phyloP scores from a whole-genome alignment of 345 rosid genomes.

The Populus ilicifolia region DNA sequence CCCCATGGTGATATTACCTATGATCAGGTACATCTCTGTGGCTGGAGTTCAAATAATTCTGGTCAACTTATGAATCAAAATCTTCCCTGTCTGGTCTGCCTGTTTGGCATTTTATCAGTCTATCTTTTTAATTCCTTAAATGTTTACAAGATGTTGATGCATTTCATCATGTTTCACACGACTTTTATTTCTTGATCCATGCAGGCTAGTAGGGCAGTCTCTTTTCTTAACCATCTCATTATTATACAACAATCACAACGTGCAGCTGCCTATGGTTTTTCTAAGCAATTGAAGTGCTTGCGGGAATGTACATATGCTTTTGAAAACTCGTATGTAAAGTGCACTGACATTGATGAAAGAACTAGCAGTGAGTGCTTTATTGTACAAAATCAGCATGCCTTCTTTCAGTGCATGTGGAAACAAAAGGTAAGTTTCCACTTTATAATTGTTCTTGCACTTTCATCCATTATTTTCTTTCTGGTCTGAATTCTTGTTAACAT shows the following conservation, averaged over 20 bases:
- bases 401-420: constrained; percentile 60
- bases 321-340: constrained; percentile 36
- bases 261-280: constrained; percentile 51
- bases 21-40: constrained; percentile 62
- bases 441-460: background rate
- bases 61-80: background rate
- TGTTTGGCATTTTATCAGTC: no score
- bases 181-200: constrained; percentile 14
- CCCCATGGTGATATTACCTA: constrained; percentile 65
- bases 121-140: no score
- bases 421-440: constrained; percentile 59
- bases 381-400: constrained; percentile 47
- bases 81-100: background rate
- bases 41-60: background rate
- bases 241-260: constrained; percentile 72
- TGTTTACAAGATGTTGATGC: background rate
- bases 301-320: constrained; percentile 38
- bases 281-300: constrained; percentile 46
- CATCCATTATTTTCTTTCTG: background rate
- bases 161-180: background rate
- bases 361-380: constrained; percentile 36
- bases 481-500: background rate
- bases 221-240: constrained; percentile 80
- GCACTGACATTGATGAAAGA: constrained; percentile 18
- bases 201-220: constrained; percentile 63